A percentile compares a stretch with the other conserved stretches of the same genome.
phyloP scores from a whole-genome alignment of 805 yeast genomes.

The Ogataea kodamae region DNA sequence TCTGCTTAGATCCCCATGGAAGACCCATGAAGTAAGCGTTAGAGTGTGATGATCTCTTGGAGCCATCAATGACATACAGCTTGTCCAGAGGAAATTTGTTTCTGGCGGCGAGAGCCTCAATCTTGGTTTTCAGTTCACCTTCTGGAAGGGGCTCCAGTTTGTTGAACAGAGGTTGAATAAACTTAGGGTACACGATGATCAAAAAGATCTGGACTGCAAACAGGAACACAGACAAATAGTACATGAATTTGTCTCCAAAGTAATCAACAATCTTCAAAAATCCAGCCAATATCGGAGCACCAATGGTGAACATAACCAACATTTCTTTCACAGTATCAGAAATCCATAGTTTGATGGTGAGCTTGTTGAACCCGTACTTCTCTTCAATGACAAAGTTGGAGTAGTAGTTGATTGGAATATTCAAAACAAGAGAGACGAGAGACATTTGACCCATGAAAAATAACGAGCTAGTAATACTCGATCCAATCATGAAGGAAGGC shows the following conservation, averaged over 20 bases:
- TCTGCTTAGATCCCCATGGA: conserved; percentile 91
- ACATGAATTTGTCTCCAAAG: conserved; percentile 77
- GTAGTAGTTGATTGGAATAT: conserved; percentile 71
- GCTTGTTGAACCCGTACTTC: conserved; percentile 88
- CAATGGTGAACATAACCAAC: conserved; percentile 51
- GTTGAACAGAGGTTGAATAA: conserved; percentile 91
- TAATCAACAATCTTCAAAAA: conserved; percentile 77
- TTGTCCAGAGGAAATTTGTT: conserved; percentile 84
- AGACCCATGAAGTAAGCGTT: conserved; percentile 95
- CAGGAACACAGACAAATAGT: conserved; percentile 71
- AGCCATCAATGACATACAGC: conserved; percentile 91
- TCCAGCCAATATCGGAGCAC: conserved; percentile 69
- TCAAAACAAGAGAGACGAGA: conserved; percentile 46
- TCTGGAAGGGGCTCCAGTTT: conserved; percentile 85
- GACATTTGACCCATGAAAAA: conserved; percentile 55
- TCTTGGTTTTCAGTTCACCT: conserved; percentile 79
- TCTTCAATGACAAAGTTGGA: conserved; percentile 87
- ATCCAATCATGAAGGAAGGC: conserved; percentile 41
- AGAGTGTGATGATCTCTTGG: conserved; percentile 92
- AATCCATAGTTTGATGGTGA: conserved; percentile 68
- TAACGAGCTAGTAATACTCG: conserved; percentile 63
- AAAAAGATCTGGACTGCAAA: conserved; percentile 68
- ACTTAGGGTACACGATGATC: conserved; percentile 74
- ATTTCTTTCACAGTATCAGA: conserved; percentile 65
- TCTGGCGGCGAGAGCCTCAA: conserved; percentile 71